Percentiles rank a stretch among this genome's conserved stretches.
Evolutionary conservation across 1,284 basidiomycete species (phyloP).

Genomic region (Trametes pubescens): DNA sequence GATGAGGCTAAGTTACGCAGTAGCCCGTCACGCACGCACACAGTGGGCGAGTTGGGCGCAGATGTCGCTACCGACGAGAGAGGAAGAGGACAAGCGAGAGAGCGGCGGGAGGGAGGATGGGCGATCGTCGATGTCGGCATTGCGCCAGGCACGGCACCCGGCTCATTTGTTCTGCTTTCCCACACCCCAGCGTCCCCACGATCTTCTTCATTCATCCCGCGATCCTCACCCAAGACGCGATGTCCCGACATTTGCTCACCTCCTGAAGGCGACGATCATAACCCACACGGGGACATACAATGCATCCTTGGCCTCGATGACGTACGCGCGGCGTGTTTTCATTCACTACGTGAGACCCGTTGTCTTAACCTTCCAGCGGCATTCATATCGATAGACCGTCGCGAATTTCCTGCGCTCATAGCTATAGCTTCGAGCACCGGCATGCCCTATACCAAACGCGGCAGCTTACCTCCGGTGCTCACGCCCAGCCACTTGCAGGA

Average conservation of each 20-base stretch:
- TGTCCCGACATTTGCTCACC: background rate
- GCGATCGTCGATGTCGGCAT: slow-evolving; percentile 18
- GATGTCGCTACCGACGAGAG: slow-evolving; percentile 18
- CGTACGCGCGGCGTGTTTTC: too few species aligned
- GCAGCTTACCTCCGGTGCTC: too few species aligned
- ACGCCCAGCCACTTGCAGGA: too few species aligned
- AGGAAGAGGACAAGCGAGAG: background rate
- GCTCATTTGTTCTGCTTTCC: slow-evolving; percentile 14
- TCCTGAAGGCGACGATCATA: slow-evolving; percentile 5
- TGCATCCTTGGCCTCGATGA: too few species aligned
- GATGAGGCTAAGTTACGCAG: slow-evolving; percentile 23
- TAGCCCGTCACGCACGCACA: slow-evolving; percentile 15
- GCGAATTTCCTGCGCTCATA: too few species aligned
- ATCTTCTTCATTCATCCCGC: slow-evolving; percentile 4
- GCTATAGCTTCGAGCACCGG: too few species aligned
- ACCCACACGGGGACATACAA: background rate
- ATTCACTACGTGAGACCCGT: too few species aligned
- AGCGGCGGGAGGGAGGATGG: background rate
- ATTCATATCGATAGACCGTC: too few species aligned
- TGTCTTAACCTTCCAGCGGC: too few species aligned
- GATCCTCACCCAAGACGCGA: background rate
- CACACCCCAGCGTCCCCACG: slow-evolving; percentile 14
- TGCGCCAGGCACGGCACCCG: slow-evolving; percentile 23
- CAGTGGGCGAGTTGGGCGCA: slow-evolving; percentile 7
- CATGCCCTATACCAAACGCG: too few species aligned